Evolutionary conservation across 75 land plant genomes (phyloP), one percentile per base, ranked within the genome.

Genomic region (Chamaecyparis obtusa): DNA sequence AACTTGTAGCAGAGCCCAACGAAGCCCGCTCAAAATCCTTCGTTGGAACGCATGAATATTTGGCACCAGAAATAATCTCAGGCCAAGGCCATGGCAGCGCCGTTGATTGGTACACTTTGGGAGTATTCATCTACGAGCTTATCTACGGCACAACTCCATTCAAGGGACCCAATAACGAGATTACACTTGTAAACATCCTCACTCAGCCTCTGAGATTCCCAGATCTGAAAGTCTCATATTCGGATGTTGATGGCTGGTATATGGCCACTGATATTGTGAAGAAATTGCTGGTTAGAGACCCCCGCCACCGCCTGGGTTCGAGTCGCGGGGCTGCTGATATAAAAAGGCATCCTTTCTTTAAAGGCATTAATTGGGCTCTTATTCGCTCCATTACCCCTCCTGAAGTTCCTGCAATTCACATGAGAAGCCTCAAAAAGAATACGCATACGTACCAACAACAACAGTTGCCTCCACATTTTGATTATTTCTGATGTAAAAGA

Each of bases 21-120:
- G 75, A 86, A 76, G 96, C 94, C 37, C 87, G 83, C 46, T 96
- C 97, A 7, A 87, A 35, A 86, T 91, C 93, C 15, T 95, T 96
- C 84, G 97, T 96, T 0, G 97, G 97, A 37, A 96, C 97, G 1
- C 97, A 96, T 86, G 97, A 96, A 92, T 96, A 96, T 83, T 64
- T 96, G 57, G 95, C 97, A 51, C 97, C 97, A 35, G 97, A 96
- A 91, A 84, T 96, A 21, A 88, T 96, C 21, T 56, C 75, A 51
- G 92, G 95, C 14, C 71, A 57, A 46, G 96, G 97, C n/a, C 96
- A 96, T 87, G 96, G 97, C 56, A 91, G 87, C 88, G 94, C 90
- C 8, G 95, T 96, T 0, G 97, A 96, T 86, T 96, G 97, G 97
- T 96, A 96, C 95, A 94, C 97, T 0, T 90, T 96, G 57, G 97